Evolutionary conservation across 139 green algal genomes (phyloP), one percentile per base, ranked within the genome.

Genomic region (Micractinium conductrix): DNA sequence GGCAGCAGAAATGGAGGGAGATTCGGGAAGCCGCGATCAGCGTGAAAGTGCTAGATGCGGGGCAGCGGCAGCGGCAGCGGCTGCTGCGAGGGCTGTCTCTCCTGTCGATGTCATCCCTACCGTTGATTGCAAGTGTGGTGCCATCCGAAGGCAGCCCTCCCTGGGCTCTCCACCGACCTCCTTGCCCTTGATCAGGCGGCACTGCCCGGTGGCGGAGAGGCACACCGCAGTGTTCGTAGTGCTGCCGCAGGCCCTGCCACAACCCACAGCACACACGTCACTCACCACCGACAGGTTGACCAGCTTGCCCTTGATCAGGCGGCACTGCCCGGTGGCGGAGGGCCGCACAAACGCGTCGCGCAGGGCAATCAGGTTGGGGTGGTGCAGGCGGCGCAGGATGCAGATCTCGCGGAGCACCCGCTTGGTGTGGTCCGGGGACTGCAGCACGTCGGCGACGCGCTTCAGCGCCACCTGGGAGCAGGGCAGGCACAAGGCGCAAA

Each of bases 371-470:
- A 98, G 90, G 90, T 97, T 94, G 37, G 95, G 94, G 84, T 99
- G 96, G 33, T 43, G 50, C 82, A 97, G 86, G 8, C 96, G 88
- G 2, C 96, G 88, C 87, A 98, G 90, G 86, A 98, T 98, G 92
- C 92, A 96, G 21, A 98, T 89, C 89, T 99, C 96, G 10, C 96
- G 87, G 84, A 99, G 87, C 79, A 97, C 94, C 0, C 91, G 87
- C 88, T 95, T 97, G 22, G 92, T 93, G 72, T 97, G 93, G 43
- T 97, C 93, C 0, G 86, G 86, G n/a, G 88, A 93, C 50, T 88
- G 83, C 62, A 97, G 90, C 65, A 98, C 94, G 60, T 98, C 91
- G 24, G 88, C 88, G 48, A 98, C 95, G 8, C 92, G 87, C 80
- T 98, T 98, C 4, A 98, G 38, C 0, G 95, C 95, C 30, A 98